Conservation (phyloP, 2,329 filamentous ascomycete genomes). For the Verticillium klebahnii region DNA sequence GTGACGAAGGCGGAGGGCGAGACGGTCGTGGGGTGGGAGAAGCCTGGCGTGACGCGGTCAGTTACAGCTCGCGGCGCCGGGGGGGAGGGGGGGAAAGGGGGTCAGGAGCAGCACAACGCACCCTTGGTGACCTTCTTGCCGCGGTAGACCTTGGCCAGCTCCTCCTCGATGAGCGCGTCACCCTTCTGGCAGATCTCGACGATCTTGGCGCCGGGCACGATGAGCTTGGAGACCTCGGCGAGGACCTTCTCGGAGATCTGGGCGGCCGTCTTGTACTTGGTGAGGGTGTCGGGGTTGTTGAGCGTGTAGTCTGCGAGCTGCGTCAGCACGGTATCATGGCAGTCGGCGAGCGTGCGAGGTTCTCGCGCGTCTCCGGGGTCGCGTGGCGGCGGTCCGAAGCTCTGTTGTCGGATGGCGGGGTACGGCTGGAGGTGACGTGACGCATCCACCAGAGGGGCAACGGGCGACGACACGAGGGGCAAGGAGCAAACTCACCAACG, state of each 20-base stretch:
- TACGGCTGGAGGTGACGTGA: background rate
- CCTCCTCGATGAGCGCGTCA: constrained; percentile 90
- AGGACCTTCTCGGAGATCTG: constrained; percentile 95
- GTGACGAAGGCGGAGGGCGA: constrained; percentile 93
- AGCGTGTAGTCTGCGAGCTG: constrained; percentile 69
- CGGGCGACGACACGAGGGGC: background rate
- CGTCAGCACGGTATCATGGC: background rate
- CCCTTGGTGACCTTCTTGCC: constrained; percentile 96
- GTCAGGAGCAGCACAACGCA: constrained; percentile 32
- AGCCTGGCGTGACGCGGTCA: constrained; percentile 48
- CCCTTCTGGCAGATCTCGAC: constrained; percentile 92
- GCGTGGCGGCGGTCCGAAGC: background rate
- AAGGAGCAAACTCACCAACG: background rate
- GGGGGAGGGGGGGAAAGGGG: background rate
- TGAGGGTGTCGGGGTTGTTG: constrained; percentile 89
- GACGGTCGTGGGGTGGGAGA: constrained; percentile 90
- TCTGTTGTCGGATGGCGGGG: background rate
- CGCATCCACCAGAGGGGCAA: background rate
- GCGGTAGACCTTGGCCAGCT: constrained; percentile 93
- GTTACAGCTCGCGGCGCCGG: background rate
- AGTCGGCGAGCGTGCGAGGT: background rate
- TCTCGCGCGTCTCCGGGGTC: background rate
- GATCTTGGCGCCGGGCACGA: constrained; percentile 85
- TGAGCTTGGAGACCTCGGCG: constrained; percentile 70
- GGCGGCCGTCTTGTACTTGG: constrained; percentile 98